Evolutionary conservation across 1,284 basidiomycete genomes (phyloP), one percentile per base, ranked within the genome.

Genomic region (Cystobasidium pallidum): DNA sequence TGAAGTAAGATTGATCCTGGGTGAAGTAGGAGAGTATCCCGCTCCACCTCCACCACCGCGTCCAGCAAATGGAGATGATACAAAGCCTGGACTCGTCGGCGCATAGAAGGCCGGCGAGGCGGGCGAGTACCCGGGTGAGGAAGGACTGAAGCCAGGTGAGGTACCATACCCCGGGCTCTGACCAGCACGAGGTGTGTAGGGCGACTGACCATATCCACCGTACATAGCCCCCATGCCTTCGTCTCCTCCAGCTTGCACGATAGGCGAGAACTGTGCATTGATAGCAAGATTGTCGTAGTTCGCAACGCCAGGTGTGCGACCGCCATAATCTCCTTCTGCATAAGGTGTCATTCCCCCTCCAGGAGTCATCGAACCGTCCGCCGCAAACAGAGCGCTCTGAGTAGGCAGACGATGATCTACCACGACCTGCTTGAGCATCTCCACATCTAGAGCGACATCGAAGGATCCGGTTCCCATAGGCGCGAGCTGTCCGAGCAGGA

Each of bases 361-460:
- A 75, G 78, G 80, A 78, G 52, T 79, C 54, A 59, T 78, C 77
- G 30, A 78, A 11, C 88, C 86, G 76, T 89, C 89, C 30, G 75
- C 70, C 28, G 75, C 74, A 57, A 92, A 90, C 39, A 93, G 89
- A 63, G 81, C 74, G 34, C 79, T 81, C 28, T 79, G 78, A n/a
- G 84, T 82, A 0, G 94, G 94, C 72, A 97, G 84, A 54, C 93
- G 90, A 79, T 95, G 92, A 81, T 99, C 96, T 70, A 98, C 91
- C 71, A 99, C 94, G 61, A 97, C 95, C 76, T 99, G 95, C 85
- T 98, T 96, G 78, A 99, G 86, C 93, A 98, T 96, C 77, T 95
- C 91, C 77, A 98, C 91, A 82, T 99, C 96, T 61, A 99, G 86
- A 0, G 93, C 90, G 63, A 99, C 91, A 67, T 98, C 95, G 75